phyloP scores from a whole-genome alignment of 1,139 yeast species.

The Lodderomyces beijingensis region DNA sequence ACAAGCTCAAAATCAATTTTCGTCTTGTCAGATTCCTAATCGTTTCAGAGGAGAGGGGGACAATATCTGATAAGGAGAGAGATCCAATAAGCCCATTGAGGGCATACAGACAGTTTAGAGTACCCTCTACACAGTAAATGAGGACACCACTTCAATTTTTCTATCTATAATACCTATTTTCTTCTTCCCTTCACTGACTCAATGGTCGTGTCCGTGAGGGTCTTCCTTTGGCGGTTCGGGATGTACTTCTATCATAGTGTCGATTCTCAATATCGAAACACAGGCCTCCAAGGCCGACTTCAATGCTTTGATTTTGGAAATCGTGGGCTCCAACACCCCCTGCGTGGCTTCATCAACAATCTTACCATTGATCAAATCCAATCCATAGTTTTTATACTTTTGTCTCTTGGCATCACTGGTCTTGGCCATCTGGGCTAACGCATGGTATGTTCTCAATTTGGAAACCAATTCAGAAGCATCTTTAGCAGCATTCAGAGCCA shows the following conservation, averaged over 20 bases:
- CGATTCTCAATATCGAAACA: constrained; percentile 94
- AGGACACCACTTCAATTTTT: no score
- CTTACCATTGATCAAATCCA: constrained; percentile 87
- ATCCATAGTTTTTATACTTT: constrained; percentile 84
- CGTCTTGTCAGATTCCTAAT: no score
- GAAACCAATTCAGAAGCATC: constrained; percentile 94
- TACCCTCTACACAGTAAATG: no score
- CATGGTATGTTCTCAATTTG: constrained; percentile 92
- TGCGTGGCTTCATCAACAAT: constrained; percentile 77
- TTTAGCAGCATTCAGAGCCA: constrained; percentile 97
- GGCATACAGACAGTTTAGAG: no score
- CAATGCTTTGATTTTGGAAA: constrained; percentile 86
- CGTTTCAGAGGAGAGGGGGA: no score
- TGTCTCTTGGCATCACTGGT: constrained; percentile 79
- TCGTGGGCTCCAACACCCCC: constrained; percentile 94
- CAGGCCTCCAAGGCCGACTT: constrained; percentile 98
- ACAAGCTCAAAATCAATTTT: no score
- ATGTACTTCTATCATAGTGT: constrained; percentile 95
- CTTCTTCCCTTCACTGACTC: no score
- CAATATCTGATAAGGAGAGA: no score
- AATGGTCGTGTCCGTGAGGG: constrained; percentile 47
- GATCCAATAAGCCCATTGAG: no score
- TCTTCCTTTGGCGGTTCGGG: constrained; percentile 94
- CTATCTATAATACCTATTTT: no score
- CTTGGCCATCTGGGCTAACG: constrained; percentile 86